These are phyloP conservation scores for Sanghuangporus sanghuang DNA, from an alignment of 1,284 basidiomycete genomes.

Conservation along the genomic window DNA sequence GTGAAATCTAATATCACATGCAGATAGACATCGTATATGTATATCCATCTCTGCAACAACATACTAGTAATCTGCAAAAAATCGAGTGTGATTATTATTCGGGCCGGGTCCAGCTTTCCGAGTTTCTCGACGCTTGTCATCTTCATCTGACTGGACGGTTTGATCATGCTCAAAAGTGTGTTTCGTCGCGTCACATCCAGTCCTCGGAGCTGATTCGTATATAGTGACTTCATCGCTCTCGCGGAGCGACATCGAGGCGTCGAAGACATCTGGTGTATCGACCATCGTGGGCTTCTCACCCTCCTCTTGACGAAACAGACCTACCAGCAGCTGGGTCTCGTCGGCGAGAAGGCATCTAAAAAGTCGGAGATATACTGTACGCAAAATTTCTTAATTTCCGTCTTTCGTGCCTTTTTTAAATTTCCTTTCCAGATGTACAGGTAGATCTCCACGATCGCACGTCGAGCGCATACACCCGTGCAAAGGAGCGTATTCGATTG, in stretches of 20 bases:
- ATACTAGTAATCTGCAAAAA: background rate
- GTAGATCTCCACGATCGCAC: slow-evolving; percentile 12
- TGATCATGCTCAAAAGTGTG: background rate
- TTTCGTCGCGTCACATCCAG: background rate
- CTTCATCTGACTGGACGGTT: slow-evolving; percentile 1
- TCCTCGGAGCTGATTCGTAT: background rate
- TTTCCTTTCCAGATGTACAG: background rate
- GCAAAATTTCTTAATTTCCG: slow-evolving; percentile 6
- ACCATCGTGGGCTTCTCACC: slow-evolving; percentile 49
- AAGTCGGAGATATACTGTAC: slow-evolving; percentile 36
- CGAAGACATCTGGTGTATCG: slow-evolving; percentile 62
- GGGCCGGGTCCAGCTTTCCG: background rate
- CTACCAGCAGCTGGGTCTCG: slow-evolving; percentile 53
- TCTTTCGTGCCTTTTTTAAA: background rate
- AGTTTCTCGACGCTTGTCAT: background rate
- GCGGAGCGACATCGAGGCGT: slow-evolving; percentile 16
- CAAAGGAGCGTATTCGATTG: slow-evolving; percentile 9
- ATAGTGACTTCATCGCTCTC: slow-evolving; percentile 8
- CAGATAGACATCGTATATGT: slow-evolving; percentile 9
- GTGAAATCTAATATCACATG: background rate
- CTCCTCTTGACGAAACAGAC: slow-evolving; percentile 48
- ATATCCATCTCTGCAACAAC: background rate
- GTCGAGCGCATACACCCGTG: slow-evolving; percentile 4
- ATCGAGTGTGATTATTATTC: background rate
- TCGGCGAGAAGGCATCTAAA: slow-evolving; percentile 42